Conservation (phyloP, 345 rosid species). For the Theobroma cacao region DNA sequence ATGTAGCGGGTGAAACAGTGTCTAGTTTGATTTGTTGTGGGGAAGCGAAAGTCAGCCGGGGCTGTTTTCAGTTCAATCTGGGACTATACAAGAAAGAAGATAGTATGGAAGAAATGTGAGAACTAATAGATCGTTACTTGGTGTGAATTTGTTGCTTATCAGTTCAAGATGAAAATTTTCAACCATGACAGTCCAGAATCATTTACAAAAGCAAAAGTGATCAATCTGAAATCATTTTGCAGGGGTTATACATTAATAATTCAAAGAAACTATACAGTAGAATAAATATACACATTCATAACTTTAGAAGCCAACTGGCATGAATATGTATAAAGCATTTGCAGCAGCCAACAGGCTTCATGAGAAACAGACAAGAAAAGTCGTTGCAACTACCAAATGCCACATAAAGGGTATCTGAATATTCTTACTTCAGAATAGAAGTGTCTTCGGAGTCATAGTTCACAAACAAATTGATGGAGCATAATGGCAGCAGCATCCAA, state of each 20-base stretch:
- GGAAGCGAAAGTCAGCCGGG: conserved; percentile 75
- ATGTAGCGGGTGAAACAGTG: conserved; percentile 81
- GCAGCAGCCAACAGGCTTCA: background rate
- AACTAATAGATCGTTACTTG: background rate
- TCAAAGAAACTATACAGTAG: background rate
- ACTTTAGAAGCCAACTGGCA: background rate
- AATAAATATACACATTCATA: background rate
- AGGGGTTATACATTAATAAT: background rate
- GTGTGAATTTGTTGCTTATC: background rate
- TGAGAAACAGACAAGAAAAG: background rate
- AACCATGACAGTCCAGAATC: background rate
- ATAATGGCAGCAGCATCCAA: background rate
- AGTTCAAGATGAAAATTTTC: background rate
- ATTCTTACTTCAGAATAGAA: background rate
- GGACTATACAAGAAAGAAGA: background rate
- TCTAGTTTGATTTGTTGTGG: conserved; percentile 77
- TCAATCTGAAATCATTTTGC: background rate
- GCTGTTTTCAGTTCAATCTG: conserved; percentile 76
- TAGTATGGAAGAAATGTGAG: background rate
- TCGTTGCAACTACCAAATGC: background rate
- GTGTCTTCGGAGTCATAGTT: background rate
- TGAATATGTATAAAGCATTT: background rate
- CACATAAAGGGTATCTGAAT: background rate
- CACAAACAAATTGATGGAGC: background rate
- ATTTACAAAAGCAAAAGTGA: background rate